Evolutionary conservation across 331 rosid species (phyloP).

Genomic region (Acacia concinna): DNA sequence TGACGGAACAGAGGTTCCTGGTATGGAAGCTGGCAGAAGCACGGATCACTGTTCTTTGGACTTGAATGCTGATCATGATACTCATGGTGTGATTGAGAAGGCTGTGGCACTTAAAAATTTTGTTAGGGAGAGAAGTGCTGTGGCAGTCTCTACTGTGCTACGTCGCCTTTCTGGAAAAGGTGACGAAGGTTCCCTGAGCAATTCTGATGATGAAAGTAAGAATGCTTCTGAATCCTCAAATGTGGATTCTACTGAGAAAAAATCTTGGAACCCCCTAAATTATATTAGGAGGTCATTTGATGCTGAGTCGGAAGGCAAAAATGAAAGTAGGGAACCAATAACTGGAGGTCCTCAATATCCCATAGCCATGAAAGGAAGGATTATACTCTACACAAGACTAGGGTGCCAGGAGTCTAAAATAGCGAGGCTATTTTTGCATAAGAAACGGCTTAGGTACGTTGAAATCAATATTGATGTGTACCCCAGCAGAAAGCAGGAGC

Average conservation of each 20-base stretch:
- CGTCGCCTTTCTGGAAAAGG: constrained; percentile 64
- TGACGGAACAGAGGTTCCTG: constrained; percentile 59
- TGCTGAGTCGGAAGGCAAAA: constrained; percentile 36
- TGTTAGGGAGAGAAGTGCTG: constrained; percentile 59
- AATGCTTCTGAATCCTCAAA: constrained; percentile 42
- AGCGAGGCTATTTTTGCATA: constrained; percentile 54
- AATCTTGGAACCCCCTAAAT: constrained; percentile 59
- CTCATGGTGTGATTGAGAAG: constrained; percentile 54
- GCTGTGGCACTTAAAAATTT: constrained; percentile 64
- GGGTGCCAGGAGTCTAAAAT: constrained; percentile 69
- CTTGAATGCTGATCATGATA: constrained; percentile 44
- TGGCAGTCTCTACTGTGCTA: constrained; percentile 57
- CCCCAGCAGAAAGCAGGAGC: constrained; percentile 68
- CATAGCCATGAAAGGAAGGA: constrained; percentile 63
- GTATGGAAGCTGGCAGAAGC: constrained; percentile 45
- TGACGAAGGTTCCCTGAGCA: constrained; percentile 34
- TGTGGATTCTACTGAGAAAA: constrained; percentile 45
- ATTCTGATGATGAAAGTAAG: constrained; percentile 28
- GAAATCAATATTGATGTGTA: constrained; percentile 76
- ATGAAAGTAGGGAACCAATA: constrained; percentile 36
- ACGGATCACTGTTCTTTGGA: constrained; percentile 31
- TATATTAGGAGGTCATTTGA: constrained; percentile 47
- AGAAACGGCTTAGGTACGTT: constrained; percentile 65
- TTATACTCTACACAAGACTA: constrained; percentile 66
- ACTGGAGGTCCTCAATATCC: constrained; percentile 37